Percentiles rank a stretch among this genome's conserved stretches.
These are phyloP conservation scores for Silene uniflora DNA, from an alignment of 148 eudicot species.

Conservation along the genomic window DNA sequence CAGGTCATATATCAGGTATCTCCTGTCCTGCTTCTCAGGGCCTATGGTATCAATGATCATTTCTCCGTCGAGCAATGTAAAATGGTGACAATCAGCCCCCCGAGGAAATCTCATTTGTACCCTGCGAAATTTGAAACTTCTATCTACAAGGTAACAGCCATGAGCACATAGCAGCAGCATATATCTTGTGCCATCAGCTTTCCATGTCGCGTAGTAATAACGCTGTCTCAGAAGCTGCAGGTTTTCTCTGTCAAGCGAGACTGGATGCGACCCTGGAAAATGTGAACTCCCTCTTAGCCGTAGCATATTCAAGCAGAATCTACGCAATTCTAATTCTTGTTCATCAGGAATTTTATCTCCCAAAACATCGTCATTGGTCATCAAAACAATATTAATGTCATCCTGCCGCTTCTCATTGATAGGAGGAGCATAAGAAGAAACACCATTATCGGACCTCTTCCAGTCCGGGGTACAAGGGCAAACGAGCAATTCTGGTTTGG, in stretches of 20 bases:
- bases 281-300: too few species aligned
- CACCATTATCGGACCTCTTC: slow-evolving; percentile 72
- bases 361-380: slow-evolving; percentile 84
- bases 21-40: slow-evolving; percentile 73
- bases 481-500: slow-evolving; percentile 51
- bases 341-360: slow-evolving; percentile 70
- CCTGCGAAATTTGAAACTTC: slow-evolving; percentile 71
- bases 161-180: slow-evolving; percentile 75
- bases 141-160: slow-evolving; percentile 75
- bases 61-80: slow-evolving; percentile 97
- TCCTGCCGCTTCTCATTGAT: slow-evolving; percentile 59
- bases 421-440: slow-evolving; percentile 39
- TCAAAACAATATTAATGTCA: slow-evolving; percentile 28
- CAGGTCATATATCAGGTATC: slow-evolving; percentile 88
- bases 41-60: slow-evolving; percentile 79
- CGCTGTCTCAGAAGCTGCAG: slow-evolving; percentile 67
- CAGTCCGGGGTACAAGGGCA: slow-evolving; percentile 88
- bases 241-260: slow-evolving; percentile 46
- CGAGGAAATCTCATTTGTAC: slow-evolving; percentile 87
- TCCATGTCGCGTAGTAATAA: slow-evolving; percentile 88
- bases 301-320: slow-evolving; percentile 58
- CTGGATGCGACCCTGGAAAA: too few species aligned
- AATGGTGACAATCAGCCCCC: too few species aligned
- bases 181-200: slow-evolving; percentile 96
- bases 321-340: slow-evolving; percentile 55